Base-by-base conservation (phyloP, 2,329 filamentous ascomycete species). In the Colletotrichum scovillei region DNA sequence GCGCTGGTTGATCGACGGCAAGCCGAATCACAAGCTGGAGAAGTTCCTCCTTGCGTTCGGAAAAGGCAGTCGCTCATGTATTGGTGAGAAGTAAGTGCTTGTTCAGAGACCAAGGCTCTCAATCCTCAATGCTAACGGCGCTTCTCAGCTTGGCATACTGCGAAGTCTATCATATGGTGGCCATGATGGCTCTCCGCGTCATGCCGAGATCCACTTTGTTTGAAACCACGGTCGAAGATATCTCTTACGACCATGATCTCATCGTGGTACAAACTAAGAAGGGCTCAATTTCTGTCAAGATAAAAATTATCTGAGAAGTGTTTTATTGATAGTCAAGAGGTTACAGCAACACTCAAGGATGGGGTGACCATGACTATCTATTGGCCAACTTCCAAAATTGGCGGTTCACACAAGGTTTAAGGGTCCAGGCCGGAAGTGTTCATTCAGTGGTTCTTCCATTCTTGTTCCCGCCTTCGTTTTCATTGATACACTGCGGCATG, bases 231-330 rank as follows among this genome's bases (percentile, higher is more conserved):
- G 71, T 76, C 24, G 75, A 77, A 30, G 80, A 81, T 49, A 73
- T 81, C 32, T 67, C 63, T n/a, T 80, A 80, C 57, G 78, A 80
- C 32, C 75, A 79, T 38, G 78, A 80, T 55, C 72, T 78, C 67
- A 63, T 80, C 11, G 70, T 78, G 3, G 75, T 78, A 5, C 72
- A 77, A 56, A 77, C 76, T 1, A 74, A 72, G 26, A 65, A 72
- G 26, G 69, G 71, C 24, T 71, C 71, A 3, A 73, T 73, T 57
- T 71, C 67, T 52, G 63, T 72, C 30, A 72, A 71, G 42, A 65
- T 73, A 19, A 42, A 63, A 28, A 73, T 72, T 42, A 53, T 52
- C n/a, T 68, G 7, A 68, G n/a, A 35, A 3, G 42, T 16, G 19
- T 12, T 28, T 30, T n/a, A 5, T 4, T 16, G 4, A 2, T 1